A percentile compares a stretch with the other conserved stretches of the same genome.
These are phyloP conservation scores for Exophiala calicioides DNA, from an alignment of 2,329 filamentous ascomycete genomes.

Conservation along the genomic window DNA sequence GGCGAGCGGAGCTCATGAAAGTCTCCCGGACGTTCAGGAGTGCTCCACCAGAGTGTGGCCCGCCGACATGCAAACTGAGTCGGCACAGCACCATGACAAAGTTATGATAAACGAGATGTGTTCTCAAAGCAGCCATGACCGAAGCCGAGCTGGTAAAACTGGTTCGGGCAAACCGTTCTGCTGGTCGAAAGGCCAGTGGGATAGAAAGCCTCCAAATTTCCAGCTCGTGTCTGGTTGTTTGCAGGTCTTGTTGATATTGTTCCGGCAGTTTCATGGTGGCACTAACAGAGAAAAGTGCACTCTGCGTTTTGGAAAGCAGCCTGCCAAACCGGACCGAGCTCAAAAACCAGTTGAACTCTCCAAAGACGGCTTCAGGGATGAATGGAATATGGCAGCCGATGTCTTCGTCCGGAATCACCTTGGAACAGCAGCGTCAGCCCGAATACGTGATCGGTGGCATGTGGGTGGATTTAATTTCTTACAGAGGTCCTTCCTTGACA, in stretches of 20 bases:
- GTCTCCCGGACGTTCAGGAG: conserved; percentile 28
- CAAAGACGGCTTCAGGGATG: conserved; percentile 37
- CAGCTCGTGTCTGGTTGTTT: conserved; percentile 31
- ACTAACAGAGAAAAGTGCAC: conserved; percentile 40
- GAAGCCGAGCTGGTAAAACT: conserved; percentile 21
- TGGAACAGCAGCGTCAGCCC: conserved; percentile 28
- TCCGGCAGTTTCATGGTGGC: conserved; percentile 31
- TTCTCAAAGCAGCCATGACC: conserved; percentile 32
- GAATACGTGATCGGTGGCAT: background rate
- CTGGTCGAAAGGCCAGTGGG: conserved; percentile 36
- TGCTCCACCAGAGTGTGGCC: conserved; percentile 15
- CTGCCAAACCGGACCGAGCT: conserved; percentile 36
- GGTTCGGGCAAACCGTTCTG: conserved; percentile 28
- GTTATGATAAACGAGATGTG: conserved; percentile 38
- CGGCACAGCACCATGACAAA: conserved; percentile 38
- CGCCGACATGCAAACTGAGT: conserved; percentile 34
- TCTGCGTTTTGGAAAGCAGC: conserved; percentile 38
- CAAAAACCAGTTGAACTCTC: conserved; percentile 41
- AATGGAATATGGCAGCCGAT: conserved; percentile 41
- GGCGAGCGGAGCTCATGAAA: conserved; percentile 38
- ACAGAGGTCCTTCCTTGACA: conserved; percentile 38
- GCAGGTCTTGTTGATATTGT: conserved; percentile 28
- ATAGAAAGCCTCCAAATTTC: conserved; percentile 38
- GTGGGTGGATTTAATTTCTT: conserved; percentile 16
- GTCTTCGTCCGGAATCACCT: conserved; percentile 39